Base-by-base conservation (phyloP, 371 early-diverging fungal genomes). In the Chytridium lagenaria region DNA sequence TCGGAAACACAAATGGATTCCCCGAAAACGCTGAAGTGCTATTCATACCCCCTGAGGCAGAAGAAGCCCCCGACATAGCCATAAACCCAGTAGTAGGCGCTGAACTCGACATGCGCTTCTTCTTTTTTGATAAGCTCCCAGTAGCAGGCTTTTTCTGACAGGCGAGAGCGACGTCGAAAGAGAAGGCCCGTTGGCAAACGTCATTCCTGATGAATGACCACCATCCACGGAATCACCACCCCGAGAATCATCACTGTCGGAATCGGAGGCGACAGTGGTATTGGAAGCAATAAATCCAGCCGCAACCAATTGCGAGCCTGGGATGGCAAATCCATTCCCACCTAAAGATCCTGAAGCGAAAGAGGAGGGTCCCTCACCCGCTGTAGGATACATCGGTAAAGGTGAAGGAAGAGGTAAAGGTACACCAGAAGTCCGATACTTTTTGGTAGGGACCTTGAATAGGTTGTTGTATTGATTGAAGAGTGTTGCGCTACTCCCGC, bases 81-180 rank as follows among this genome's bases (percentile, higher is more conserved):
- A 16, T 55, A 5, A 28, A 16, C n/a, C n/a, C n/a, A n/a, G n/a
- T n/a, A n/a, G n/a, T n/a, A n/a, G n/a, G n/a, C n/a, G n/a, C n/a
- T n/a, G n/a, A n/a, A n/a, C n/a, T n/a, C 15, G 19, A 10, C 15
- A 61, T 61, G 34, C 61, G 30, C 26, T 61, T 61, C 36, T 61
- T 61, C 61, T 61, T 61, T 34, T 61, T 61, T 16, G 36, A 28
- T 12, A 36, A 33, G 3, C 7, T 23, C 5, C 26, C 26, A 10
- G 61, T 33, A 31, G 61, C 61, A 7, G 61, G 16, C 61, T 61
- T 61, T 34, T 61, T 61, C 61, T 61, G 10, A 61, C 61, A 34
- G 61, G 61, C 3, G 61, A 61, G 3, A 61, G 36, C n/a, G n/a
- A n/a, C n/a, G n/a, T n/a, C n/a, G n/a, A n/a, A n/a, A n/a, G n/a